Evolutionary conservation across 495 filamentous ascomycete species (phyloP).

Genomic region (Chaetomium fimeti): DNA sequence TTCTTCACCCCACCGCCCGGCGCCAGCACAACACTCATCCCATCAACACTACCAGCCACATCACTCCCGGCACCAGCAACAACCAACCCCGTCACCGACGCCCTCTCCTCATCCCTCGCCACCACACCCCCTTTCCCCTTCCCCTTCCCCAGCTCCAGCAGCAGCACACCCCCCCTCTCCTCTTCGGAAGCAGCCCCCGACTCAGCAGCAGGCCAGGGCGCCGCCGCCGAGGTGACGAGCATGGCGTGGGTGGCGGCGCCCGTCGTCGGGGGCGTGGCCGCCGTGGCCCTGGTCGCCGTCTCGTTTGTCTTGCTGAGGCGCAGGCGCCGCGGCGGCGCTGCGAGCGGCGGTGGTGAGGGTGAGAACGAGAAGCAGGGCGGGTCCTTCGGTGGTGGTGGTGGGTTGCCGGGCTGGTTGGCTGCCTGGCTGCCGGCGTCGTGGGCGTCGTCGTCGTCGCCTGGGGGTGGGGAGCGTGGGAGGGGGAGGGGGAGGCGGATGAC

Average conservation of each 20-base stretch:
- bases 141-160: not conserved
- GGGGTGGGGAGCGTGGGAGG: not conserved
- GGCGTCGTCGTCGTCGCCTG: slow-evolving; percentile 3
- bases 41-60: slow-evolving; percentile 2
- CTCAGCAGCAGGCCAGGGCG: slow-evolving; percentile 9
- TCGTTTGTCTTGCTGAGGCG: slow-evolving; percentile 40
- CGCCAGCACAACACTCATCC: slow-evolving; percentile 2
- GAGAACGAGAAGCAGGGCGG: slow-evolving; percentile 6
- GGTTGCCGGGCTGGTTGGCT: slow-evolving; percentile 23
- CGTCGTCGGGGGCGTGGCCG: slow-evolving; percentile 41
- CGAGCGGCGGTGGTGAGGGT: not conserved
- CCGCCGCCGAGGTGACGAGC: slow-evolving; percentile 13
- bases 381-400: slow-evolving; percentile 16
- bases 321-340: slow-evolving; percentile 26
- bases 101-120: not conserved
- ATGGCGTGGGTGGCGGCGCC: slow-evolving; percentile 44
- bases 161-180: not conserved
- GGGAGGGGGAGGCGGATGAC: slow-evolving; percentile 8
- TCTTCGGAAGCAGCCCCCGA: slow-evolving; percentile 11
- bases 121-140: not conserved
- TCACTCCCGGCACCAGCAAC: not conserved
- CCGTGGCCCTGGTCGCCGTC: slow-evolving; percentile 36
- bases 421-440: slow-evolving; percentile 25
- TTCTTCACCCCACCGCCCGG: slow-evolving; percentile 33
- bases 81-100: not conserved